These are phyloP conservation scores for Keithomyces neogunnii DNA, from an alignment of 2,329 filamentous ascomycete genomes.

Conservation along the genomic window DNA sequence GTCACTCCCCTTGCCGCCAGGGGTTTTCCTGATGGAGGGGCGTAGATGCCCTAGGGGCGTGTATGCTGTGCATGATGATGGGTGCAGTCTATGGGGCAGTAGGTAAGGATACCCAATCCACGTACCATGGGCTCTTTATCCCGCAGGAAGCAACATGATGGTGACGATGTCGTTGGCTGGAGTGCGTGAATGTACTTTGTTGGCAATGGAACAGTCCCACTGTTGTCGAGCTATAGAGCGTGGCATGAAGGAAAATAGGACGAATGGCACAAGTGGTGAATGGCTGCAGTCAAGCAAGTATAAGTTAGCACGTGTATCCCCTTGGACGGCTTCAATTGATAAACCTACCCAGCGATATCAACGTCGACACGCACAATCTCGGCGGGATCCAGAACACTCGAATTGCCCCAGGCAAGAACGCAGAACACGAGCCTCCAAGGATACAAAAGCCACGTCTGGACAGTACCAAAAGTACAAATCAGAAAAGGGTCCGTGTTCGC, in stretches of 20 bases:
- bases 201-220: slow-evolving; percentile 22
- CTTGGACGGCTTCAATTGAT: slow-evolving; percentile 9
- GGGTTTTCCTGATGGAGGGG: slow-evolving; percentile 15
- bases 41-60: slow-evolving; percentile 12
- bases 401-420: no score
- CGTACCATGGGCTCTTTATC: slow-evolving; percentile 26
- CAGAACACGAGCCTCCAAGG: neutral
- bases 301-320: slow-evolving; percentile 30
- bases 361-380: neutral
- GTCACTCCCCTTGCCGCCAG: slow-evolving; percentile 10
- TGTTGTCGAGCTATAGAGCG: slow-evolving; percentile 12
- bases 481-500: neutral
- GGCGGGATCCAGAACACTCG: neutral
- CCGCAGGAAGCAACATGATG: slow-evolving; percentile 24
- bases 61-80: slow-evolving; percentile 19
- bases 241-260: slow-evolving; percentile 11
- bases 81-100: slow-evolving; percentile 23
- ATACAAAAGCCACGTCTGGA: no score
- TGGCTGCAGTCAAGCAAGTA: slow-evolving; percentile 22
- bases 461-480: neutral
- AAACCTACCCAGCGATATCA: slow-evolving; percentile 9
- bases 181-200: slow-evolving; percentile 16
- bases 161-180: slow-evolving; percentile 19
- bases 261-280: slow-evolving; percentile 16
- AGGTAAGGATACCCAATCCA: slow-evolving; percentile 33